Base-by-base conservation (phyloP, 164 flowering plant species). In the Piper longum region DNA sequence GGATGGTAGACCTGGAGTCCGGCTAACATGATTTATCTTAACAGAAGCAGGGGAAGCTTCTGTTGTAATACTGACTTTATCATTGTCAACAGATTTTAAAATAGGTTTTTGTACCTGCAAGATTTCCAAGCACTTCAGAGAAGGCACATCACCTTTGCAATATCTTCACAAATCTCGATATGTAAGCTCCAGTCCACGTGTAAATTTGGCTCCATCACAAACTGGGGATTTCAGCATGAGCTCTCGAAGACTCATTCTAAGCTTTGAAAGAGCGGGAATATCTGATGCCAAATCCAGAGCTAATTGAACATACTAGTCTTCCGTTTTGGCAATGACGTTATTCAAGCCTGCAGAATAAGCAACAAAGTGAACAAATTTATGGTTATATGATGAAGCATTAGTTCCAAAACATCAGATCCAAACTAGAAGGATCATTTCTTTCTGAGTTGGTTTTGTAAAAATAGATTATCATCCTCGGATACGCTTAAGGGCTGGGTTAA, bases 201-300 rank as follows among this genome's bases (percentile, higher is more conserved):
- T 66, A 65, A 82, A 93, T 13, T 80, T 84, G 43, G 81, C 57
- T 45, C 99, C 99, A 72, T 93, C 81, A 69, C 99, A 93, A 26
- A 93, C 81, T 55, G 97, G 91, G 43, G 99, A 90, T 66, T 83
- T 84, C 36, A 78, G 56, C 99, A 93, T 93, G 45, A 82, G 85
- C 4, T 82, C 84, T 16, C 99, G 85, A 13, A 93, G 85, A 70
- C 77, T 75, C 83, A 77, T 78, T 69, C 96, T 82, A 73, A 90
- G 78, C 43, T 78, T 77, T 56, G 95, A 80, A 42, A 93, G 95
- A 59, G 85, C 82, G 41, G 82, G 65, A 44, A 87, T 54, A 60
- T 93, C 95, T 7, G 88, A 81, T 51, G 99, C 95, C 79, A 90
- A 63, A 41, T 85, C 62, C 61, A 90, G 62, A 7, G 99, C 95